Percentiles rank a stretch among this genome's conserved stretches.
phyloP scores from a whole-genome alignment of 148 eudicot species.

The Diospyros lotus region DNA sequence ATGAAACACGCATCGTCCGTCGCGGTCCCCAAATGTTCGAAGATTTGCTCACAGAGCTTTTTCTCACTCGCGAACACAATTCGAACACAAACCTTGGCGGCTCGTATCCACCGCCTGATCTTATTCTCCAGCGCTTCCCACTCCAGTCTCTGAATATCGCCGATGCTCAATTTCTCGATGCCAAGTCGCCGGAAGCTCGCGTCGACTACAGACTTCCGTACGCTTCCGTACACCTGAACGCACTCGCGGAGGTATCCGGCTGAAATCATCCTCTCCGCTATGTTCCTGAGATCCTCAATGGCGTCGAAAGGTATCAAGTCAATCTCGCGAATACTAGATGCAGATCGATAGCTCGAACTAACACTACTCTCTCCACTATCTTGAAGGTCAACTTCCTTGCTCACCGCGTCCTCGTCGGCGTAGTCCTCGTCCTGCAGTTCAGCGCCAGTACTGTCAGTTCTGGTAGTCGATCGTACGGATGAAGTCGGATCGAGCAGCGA shows the following conservation, averaged over 20 bases:
- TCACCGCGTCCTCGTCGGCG: neutral
- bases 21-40: conserved; percentile 30
- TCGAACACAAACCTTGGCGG: conserved; percentile 63
- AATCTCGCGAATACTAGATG: conserved; percentile 53
- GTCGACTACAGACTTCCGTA: conserved; percentile 54
- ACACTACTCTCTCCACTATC: conserved; percentile 15
- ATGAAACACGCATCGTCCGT: conserved; percentile 57
- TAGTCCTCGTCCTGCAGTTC: conserved; percentile 13
- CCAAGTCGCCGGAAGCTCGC: conserved; percentile 52
- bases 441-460: conserved; percentile 1
- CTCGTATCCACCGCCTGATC: conserved; percentile 72
- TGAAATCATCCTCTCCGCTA: conserved; percentile 72
- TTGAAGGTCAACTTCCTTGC: conserved; percentile 11
- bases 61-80: conserved; percentile 69
- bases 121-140: conserved; percentile 65
- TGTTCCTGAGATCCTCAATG: conserved; percentile 49
- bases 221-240: conserved; percentile 68
- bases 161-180: conserved; percentile 63
- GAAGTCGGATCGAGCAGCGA: conserved; percentile 30
- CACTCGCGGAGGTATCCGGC: conserved; percentile 72
- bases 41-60: conserved; percentile 54
- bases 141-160: conserved; percentile 51
- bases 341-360: conserved; percentile 28
- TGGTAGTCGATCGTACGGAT: conserved; percentile 20
- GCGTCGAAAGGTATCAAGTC: conserved; percentile 55